Percentiles rank a stretch among this genome's conserved stretches.
Conservation (phyloP, 331 rosid species). For the Rhamnella rubrinervis region DNA sequence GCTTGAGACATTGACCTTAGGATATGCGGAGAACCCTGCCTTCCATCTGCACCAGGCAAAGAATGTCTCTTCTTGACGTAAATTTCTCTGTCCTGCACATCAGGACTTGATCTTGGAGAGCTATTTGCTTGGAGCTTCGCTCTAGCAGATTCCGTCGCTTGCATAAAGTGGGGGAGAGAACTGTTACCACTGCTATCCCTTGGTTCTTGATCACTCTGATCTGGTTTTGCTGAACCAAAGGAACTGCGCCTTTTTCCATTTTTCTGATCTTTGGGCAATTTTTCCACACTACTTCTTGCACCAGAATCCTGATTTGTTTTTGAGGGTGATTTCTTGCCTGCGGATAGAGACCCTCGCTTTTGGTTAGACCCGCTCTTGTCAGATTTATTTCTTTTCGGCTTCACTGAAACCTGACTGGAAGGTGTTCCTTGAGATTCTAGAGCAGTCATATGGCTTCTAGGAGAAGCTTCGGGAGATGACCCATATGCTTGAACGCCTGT, state of each 20-base stretch:
- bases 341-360: slow-evolving; percentile 40
- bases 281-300: slow-evolving; percentile 53
- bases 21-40: slow-evolving; percentile 85
- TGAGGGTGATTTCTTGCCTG: slow-evolving; percentile 61
- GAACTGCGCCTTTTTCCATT: slow-evolving; percentile 74
- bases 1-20: slow-evolving; percentile 65
- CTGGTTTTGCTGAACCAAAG: slow-evolving; percentile 64
- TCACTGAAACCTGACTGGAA: slow-evolving; percentile 77
- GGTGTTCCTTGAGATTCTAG: slow-evolving; percentile 94
- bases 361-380: slow-evolving; percentile 53
- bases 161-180: slow-evolving; percentile 89
- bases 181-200: slow-evolving; percentile 50
- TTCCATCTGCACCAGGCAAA: slow-evolving; percentile 78
- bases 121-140: slow-evolving; percentile 72
- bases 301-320: slow-evolving; percentile 53
- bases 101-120: slow-evolving; percentile 95
- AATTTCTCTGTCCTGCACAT: slow-evolving; percentile 62
- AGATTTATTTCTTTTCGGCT: slow-evolving; percentile 43
- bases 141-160: slow-evolving; percentile 92
- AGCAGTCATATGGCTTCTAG: slow-evolving; percentile 61
- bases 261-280: slow-evolving; percentile 57
- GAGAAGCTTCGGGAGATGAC: slow-evolving; percentile 68
- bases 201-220: slow-evolving; percentile 64
- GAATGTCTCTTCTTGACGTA: slow-evolving; percentile 82
- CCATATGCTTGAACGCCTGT: slow-evolving; percentile 38